Conservation (phyloP, 2,329 filamentous ascomycete species). For the Talaromyces sp. region DNA sequence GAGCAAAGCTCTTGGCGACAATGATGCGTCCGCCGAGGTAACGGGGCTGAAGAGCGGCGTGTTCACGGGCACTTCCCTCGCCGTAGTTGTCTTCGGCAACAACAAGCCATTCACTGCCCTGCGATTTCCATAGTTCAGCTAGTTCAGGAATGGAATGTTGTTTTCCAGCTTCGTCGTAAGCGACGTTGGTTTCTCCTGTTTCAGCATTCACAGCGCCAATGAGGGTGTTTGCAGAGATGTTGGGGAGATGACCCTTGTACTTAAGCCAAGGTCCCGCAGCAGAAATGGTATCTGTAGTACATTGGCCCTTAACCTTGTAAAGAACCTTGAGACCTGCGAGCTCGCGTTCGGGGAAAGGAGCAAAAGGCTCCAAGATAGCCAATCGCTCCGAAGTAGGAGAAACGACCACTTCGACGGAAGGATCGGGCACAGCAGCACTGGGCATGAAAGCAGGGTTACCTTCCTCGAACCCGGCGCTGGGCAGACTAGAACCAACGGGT, state of each 20-base stretch:
- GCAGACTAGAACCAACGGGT: slow-evolving; percentile 60
- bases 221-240: slow-evolving; percentile 95
- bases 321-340: slow-evolving; percentile 77
- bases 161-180: slow-evolving; percentile 79
- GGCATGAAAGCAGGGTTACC: slow-evolving; percentile 74
- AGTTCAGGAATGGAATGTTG: slow-evolving; percentile 80
- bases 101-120: slow-evolving; percentile 79
- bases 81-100: slow-evolving; percentile 98
- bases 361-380: slow-evolving; percentile 86
- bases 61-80: slow-evolving; percentile 55
- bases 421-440: slow-evolving; percentile 67
- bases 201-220: slow-evolving; percentile 92
- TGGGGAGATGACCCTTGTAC: slow-evolving; percentile 98
- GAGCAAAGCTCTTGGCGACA: slow-evolving; percentile 80
- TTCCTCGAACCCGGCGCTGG: slow-evolving; percentile 71
- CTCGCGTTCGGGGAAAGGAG: slow-evolving; percentile 73
- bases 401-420: slow-evolving; percentile 69
- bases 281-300: slow-evolving; percentile 98
- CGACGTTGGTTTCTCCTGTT: slow-evolving; percentile 87
- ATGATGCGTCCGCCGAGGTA: slow-evolving; percentile 84
- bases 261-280: slow-evolving; percentile 96
- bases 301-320: slow-evolving; percentile 95
- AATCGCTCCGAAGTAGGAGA: slow-evolving; percentile 85
- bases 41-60: slow-evolving; percentile 56
- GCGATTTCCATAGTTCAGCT: slow-evolving; percentile 74